Percentiles rank a stretch among this genome's conserved stretches.
phyloP scores from a whole-genome alignment of 352 stramenopile genomes.

The Pythium monospermum region DNA sequence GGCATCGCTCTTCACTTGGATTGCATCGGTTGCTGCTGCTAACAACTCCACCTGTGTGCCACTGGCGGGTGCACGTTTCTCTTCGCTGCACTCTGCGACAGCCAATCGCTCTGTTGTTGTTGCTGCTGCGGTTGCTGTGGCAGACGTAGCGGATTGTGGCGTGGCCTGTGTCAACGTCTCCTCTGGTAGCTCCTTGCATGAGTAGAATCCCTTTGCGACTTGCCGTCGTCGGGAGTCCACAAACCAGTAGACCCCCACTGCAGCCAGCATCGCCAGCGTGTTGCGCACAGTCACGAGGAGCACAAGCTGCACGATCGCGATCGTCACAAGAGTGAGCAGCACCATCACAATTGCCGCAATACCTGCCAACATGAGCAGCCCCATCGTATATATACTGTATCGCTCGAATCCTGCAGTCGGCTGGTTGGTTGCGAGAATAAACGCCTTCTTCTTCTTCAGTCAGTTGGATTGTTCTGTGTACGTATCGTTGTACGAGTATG shows the following conservation, averaged over 20 bases:
- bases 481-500: too few species aligned
- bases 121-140: not conserved
- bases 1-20: too few species aligned
- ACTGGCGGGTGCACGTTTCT: too few species aligned
- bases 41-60: too few species aligned
- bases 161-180: not conserved
- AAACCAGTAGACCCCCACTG: constrained; percentile 17
- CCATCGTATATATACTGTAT: too few species aligned
- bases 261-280: constrained; percentile 15
- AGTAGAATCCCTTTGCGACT: constrained; percentile 48
- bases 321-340: constrained; percentile 17
- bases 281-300: constrained; percentile 23
- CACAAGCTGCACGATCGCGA: constrained; percentile 30
- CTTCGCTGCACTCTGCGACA: not conserved
- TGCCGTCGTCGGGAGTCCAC: constrained; percentile 16
- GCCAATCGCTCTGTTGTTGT: not conserved
- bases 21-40: too few species aligned
- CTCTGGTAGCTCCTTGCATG: constrained; percentile 27
- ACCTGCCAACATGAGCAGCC: constrained; percentile 20
- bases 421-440: too few species aligned
- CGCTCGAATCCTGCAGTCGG: too few species aligned
- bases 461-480: too few species aligned
- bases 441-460: too few species aligned
- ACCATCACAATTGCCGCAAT: constrained; percentile 20
- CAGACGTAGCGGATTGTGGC: not conserved